Conservation (phyloP, 768 basidiomycete genomes). For the Heimioporus sp. region DNA sequence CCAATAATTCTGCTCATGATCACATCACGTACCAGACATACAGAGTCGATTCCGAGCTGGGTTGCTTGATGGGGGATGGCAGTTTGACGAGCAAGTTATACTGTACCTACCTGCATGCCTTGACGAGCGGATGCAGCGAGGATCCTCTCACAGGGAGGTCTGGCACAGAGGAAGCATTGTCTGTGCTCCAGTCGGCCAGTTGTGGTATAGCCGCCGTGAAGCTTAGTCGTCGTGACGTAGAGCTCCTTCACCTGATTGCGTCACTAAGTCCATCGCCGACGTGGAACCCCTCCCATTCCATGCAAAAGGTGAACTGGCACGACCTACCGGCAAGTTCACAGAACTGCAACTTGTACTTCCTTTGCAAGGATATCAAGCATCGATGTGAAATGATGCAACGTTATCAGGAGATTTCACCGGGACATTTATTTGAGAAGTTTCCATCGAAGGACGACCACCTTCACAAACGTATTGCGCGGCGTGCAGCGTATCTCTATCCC, state of each 20-base stretch:
- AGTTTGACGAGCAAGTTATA: slow-evolving; percentile 31
- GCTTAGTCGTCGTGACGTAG: slow-evolving; percentile 23
- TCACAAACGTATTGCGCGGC: slow-evolving; percentile 13
- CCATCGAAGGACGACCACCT: slow-evolving; percentile 8
- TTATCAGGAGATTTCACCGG: neutral
- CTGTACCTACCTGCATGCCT: slow-evolving; percentile 43
- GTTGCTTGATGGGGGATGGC: slow-evolving; percentile 14
- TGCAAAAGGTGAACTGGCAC: slow-evolving; percentile 40
- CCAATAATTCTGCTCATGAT: neutral
- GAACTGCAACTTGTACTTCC: slow-evolving; percentile 26
- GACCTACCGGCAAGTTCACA: slow-evolving; percentile 25
- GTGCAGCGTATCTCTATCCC: slow-evolving; percentile 15
- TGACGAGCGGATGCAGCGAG: slow-evolving; percentile 37
- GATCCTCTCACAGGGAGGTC: slow-evolving; percentile 40
- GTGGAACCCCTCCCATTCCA: slow-evolving; percentile 40
- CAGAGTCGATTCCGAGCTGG: slow-evolving; percentile 26
- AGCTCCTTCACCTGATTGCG: slow-evolving; percentile 32
- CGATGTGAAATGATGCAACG: slow-evolving; percentile 17
- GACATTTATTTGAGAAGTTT: slow-evolving; percentile 1
- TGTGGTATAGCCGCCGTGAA: slow-evolving; percentile 39
- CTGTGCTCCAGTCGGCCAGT: slow-evolving; percentile 36
- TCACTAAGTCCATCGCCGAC: slow-evolving; percentile 33
- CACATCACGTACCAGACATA: slow-evolving; percentile 24
- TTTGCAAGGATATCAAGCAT: slow-evolving; percentile 28
- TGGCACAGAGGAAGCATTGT: slow-evolving; percentile 28